Base-by-base conservation (phyloP, 2,329 filamentous ascomycete species). In the Cyanodermella asteris region DNA sequence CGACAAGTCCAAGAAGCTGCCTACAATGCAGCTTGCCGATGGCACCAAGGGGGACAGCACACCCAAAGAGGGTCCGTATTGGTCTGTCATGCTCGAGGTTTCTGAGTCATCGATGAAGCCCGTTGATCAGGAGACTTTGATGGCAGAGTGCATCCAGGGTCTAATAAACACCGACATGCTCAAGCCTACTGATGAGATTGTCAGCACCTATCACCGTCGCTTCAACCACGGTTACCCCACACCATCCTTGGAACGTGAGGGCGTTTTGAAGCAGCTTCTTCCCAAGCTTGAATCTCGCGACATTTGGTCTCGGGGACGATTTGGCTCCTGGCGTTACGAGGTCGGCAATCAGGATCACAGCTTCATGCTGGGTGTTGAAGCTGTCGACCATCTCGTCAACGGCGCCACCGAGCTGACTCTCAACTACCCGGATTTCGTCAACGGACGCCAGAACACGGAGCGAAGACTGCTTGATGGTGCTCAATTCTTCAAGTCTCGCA, bases 211-310 rank as follows among this genome's bases (percentile, higher is more conserved):
- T 62, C 80, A 93, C 66, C 80, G 87, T 54, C 71, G 76, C 52
- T 97, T 97, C 53, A 77, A 93, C 51, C 87, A 94, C 61, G 87
- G 87, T 38, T 97, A 97, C 62, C 87, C 87, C 33, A 97, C 87
- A 10, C 87, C 87, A 15, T 67, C 74, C 17, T 69, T 97, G 20
- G 87, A 94, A 67, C 77, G 87, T 53, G 87, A 97, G 53, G 82
- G 78, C 38, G 81, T 87, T 23, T 69, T 97, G 38, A 90, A 74
- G 53, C 58, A 93, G 57, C 69, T 97, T 28, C 72, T 97, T 25
- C 87, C 87, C 42, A 82, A 78, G 57, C 72, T 97, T 31, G 73
- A 91, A 56, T 75, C 70, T 34, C 69, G 78, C 61, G 84, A 72
- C 47, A 97, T 97, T 55, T 77, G 72, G 60, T 91, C 82, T 22